phyloP scores from a whole-genome alignment of 257 asterid species.

The Cynanchum wilfordii region DNA sequence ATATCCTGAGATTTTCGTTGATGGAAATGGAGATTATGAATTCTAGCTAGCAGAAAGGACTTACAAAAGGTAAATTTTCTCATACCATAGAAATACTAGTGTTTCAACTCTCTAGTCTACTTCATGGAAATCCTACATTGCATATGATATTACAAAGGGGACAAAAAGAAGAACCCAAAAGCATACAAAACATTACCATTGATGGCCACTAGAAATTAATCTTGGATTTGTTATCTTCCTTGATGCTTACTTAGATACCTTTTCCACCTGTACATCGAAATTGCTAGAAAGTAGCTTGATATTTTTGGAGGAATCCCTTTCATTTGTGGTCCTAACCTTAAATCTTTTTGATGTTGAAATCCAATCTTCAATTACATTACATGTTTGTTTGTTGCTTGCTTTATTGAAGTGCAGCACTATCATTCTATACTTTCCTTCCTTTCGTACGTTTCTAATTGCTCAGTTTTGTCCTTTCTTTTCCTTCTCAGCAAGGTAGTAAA shows the following conservation, averaged over 20 bases:
- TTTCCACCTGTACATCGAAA: neutral
- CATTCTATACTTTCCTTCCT: neutral
- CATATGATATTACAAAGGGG: neutral
- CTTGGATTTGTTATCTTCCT: neutral
- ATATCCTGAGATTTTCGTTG: conserved; percentile 51
- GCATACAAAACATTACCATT: neutral
- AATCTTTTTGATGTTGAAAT: neutral
- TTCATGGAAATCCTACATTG: neutral
- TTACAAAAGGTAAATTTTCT: neutral
- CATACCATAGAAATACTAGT: neutral
- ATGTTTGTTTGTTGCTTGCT: neutral
- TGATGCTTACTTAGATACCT: neutral
- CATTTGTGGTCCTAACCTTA: neutral
- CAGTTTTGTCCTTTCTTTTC: neutral
- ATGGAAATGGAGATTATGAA: conserved; percentile 26
- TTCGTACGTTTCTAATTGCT: neutral
- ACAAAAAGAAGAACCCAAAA: neutral
- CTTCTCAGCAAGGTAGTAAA: neutral
- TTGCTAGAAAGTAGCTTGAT: neutral
- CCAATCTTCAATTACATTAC: too few relatives aligned
- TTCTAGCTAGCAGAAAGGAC: conserved; percentile 10
- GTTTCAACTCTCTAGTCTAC: neutral
- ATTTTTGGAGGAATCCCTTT: neutral
- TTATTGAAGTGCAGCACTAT: neutral
- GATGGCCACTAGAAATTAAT: neutral